phyloP scores from a whole-genome alignment of 768 basidiomycete genomes.

The Polyporus arcularius region DNA sequence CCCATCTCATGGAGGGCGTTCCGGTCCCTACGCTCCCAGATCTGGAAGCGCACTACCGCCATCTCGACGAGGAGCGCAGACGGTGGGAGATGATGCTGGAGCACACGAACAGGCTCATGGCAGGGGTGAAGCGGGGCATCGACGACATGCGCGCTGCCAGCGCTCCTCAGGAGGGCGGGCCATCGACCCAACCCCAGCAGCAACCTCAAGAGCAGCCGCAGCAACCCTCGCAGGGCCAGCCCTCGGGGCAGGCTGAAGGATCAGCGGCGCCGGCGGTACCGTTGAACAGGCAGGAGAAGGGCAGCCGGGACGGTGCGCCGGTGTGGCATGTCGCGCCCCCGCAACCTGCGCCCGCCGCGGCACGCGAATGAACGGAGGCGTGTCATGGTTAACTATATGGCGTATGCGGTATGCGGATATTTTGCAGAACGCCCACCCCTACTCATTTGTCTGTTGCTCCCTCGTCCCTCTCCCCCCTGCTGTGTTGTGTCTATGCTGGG shows the following conservation, averaged over 20 bases:
- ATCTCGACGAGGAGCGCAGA: constrained; percentile 62
- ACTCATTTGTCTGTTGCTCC: neutral
- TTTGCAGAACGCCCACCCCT: constrained; percentile 6
- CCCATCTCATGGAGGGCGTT: constrained; percentile 10
- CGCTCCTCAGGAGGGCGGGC: constrained; percentile 1
- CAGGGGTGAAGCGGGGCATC: constrained; percentile 68
- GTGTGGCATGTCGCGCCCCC: constrained; percentile 35
- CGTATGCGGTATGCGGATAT: neutral
- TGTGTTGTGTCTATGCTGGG: constrained; percentile 3
- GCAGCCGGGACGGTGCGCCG: constrained; percentile 28
- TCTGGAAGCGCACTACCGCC: constrained; percentile 69
- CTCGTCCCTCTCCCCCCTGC: neutral
- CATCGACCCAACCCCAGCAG: constrained; percentile 1
- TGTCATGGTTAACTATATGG: constrained; percentile 4
- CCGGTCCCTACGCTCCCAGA: constrained; percentile 54
- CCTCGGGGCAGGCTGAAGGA: constrained; percentile 12
- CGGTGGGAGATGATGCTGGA: constrained; percentile 74
- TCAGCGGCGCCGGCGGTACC: constrained; percentile 24
- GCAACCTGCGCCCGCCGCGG: constrained; percentile 11
- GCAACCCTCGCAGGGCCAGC: constrained; percentile 9
- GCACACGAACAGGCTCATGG: constrained; percentile 73
- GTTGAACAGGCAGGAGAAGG: constrained; percentile 26
- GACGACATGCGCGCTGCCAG: constrained; percentile 63
- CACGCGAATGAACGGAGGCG: constrained; percentile 21
- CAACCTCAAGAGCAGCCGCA: constrained; percentile 3